These are phyloP conservation scores for Fusarium phyllophilum DNA, from an alignment of 2,329 filamentous ascomycete genomes.

Conservation along the genomic window DNA sequence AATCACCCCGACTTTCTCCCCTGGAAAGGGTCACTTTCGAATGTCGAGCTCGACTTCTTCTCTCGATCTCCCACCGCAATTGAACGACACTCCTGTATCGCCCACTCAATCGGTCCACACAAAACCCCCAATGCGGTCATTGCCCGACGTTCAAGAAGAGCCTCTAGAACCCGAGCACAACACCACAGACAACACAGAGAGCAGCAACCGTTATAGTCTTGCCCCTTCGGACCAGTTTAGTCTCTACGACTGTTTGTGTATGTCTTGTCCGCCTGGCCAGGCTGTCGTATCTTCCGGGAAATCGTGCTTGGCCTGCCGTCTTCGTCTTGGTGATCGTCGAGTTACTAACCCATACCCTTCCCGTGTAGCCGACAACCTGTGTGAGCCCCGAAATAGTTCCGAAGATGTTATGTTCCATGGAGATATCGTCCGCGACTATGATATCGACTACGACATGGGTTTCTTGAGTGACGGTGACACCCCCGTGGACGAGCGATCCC, in stretches of 20 bases:
- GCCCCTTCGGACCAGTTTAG: conserved; percentile 52
- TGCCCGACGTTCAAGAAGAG: conserved; percentile 89
- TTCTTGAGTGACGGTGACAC: conserved; percentile 74
- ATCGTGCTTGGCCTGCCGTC: conserved; percentile 5
- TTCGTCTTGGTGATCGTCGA: conserved; percentile 9
- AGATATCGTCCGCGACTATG: conserved; percentile 55
- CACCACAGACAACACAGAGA: not conserved
- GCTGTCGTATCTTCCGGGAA: conserved; percentile 1
- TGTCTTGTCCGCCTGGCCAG: conserved; percentile 51
- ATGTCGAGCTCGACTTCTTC: conserved; percentile 83
- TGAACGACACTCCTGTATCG: conserved; percentile 63
- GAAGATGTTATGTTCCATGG: conserved; percentile 51
- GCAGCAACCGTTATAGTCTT: conserved; percentile 61
- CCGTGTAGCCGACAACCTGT: conserved; percentile 68
- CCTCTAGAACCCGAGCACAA: conserved; percentile 73
- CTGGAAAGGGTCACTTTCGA: conserved; percentile 68
- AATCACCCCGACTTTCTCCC: conserved; percentile 75
- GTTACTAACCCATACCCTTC: conserved; percentile 25
- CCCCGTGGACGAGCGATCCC: conserved; percentile 54
- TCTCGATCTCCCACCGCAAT: conserved; percentile 66
- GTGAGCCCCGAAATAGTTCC: conserved; percentile 63
- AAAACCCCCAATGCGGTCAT: conserved; percentile 70
- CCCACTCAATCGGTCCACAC: conserved; percentile 55
- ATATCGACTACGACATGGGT: conserved; percentile 72
- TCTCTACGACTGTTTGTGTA: conserved; percentile 79